Percentiles rank a stretch among this genome's conserved stretches.
These are phyloP conservation scores for Claviceps lovelessii DNA, from an alignment of 2,329 filamentous ascomycete genomes.

Conservation along the genomic window DNA sequence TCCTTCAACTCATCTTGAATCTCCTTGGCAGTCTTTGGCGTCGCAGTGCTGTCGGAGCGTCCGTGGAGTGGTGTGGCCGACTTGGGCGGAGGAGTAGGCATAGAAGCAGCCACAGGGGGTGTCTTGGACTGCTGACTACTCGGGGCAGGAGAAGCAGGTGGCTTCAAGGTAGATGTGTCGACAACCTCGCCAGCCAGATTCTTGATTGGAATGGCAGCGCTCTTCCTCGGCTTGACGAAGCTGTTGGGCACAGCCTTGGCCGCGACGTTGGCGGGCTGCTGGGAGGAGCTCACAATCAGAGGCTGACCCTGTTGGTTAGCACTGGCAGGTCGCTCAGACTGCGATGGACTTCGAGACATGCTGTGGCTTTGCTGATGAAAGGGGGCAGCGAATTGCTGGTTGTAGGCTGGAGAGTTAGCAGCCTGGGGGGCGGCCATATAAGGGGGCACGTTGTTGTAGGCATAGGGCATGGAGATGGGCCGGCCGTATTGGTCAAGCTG, in stretches of 20 bases:
- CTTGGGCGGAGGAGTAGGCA: slow-evolving; percentile 68
- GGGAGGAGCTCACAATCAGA: slow-evolving; percentile 46
- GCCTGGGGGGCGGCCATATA: slow-evolving; percentile 33
- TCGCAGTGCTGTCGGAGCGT: slow-evolving; percentile 54
- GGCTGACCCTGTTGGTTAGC: slow-evolving; percentile 46
- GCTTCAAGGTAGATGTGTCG: slow-evolving; percentile 48
- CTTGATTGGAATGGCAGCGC: slow-evolving; percentile 70
- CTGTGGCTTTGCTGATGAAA: slow-evolving; percentile 41
- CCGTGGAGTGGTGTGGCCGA: slow-evolving; percentile 52
- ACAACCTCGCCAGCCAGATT: slow-evolving; percentile 66
- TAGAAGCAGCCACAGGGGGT: slow-evolving; percentile 57
- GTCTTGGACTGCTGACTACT: slow-evolving; percentile 45
- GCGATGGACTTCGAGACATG: slow-evolving; percentile 77
- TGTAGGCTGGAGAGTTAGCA: slow-evolving; percentile 36
- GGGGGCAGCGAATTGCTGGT: slow-evolving; percentile 29
- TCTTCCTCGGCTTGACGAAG: slow-evolving; percentile 47
- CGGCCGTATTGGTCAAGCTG: slow-evolving; percentile 25
- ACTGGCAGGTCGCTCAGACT: slow-evolving; percentile 55
- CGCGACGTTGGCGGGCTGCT: slow-evolving; percentile 49
- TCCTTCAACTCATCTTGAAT: slow-evolving; percentile 71
- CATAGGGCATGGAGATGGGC: slow-evolving; percentile 26
- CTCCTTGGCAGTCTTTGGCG: slow-evolving; percentile 63
- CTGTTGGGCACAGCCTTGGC: slow-evolving; percentile 30
- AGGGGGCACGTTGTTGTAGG: slow-evolving; percentile 31
- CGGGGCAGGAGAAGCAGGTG: slow-evolving; percentile 42